Conservation (phyloP, 2,329 filamentous ascomycete species). For the Celoporthe dispersa region DNA sequence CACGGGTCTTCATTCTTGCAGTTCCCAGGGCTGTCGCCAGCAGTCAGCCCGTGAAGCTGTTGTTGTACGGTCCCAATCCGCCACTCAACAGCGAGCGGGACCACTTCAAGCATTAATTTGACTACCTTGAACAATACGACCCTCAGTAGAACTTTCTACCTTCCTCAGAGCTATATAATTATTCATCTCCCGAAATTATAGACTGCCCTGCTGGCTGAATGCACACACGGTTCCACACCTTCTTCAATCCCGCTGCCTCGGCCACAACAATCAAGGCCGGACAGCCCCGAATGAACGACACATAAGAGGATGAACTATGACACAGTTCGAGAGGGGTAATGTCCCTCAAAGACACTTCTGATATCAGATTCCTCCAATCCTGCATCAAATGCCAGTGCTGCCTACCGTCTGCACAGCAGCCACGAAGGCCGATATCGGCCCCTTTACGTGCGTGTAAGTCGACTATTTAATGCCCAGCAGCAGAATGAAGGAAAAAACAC, state of each 20-base stretch:
- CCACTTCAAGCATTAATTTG: too few species aligned
- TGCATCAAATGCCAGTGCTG: background rate
- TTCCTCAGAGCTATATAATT: background rate
- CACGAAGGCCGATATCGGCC: constrained; percentile 1
- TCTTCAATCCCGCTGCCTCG: background rate
- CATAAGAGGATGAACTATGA: background rate
- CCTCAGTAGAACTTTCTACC: too few species aligned
- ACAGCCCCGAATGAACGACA: background rate
- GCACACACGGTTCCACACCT: background rate
- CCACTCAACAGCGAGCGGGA: too few species aligned
- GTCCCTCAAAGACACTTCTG: background rate
- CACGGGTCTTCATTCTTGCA: background rate
- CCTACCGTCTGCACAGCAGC: background rate
- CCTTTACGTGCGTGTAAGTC: background rate
- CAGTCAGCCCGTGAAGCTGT: background rate
- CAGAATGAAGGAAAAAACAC: background rate
- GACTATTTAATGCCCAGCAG: background rate
- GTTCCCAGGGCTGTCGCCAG: background rate
- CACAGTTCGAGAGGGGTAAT: background rate
- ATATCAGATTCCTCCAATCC: background rate
- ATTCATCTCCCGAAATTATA: background rate
- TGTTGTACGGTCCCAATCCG: too few species aligned
- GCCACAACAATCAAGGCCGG: background rate
- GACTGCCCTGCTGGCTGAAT: background rate
- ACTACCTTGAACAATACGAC: too few species aligned